phyloP scores from a whole-genome alignment of 768 basidiomycete species.

The Mycena floridula region DNA sequence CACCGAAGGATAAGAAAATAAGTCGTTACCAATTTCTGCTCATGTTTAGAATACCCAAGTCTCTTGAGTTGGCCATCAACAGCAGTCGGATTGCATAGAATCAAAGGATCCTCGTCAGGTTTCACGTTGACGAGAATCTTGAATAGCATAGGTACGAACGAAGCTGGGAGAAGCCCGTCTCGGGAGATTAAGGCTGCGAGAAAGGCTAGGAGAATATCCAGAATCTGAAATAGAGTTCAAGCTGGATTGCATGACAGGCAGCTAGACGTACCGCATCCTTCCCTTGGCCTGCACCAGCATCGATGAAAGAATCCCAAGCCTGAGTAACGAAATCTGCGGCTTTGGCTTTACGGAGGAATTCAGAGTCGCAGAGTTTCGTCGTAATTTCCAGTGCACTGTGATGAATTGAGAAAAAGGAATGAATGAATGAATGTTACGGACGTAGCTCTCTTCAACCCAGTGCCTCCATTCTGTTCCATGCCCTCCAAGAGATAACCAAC shows the following conservation, averaged over 20 bases:
- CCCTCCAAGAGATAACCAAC: constrained; percentile 85
- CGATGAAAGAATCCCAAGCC: constrained; percentile 62
- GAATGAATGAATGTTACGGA: constrained; percentile 17
- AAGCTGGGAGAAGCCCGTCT: constrained; percentile 50
- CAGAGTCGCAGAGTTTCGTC: constrained; percentile 63
- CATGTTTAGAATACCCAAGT: constrained; percentile 50
- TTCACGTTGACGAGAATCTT: constrained; percentile 28
- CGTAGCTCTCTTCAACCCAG: constrained; percentile 66
- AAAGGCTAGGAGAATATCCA: constrained; percentile 58
- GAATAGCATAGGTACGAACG: constrained; percentile 37
- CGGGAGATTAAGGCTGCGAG: constrained; percentile 60
- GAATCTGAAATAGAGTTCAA: constrained; percentile 33
- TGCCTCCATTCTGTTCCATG: constrained; percentile 43
- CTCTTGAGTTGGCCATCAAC: constrained; percentile 40
- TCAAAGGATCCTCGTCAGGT: constrained; percentile 42
- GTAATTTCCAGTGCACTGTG: constrained; percentile 71
- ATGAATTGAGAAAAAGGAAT: constrained; percentile 2
- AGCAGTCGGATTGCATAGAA: constrained; percentile 25
- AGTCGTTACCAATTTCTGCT: constrained; percentile 44
- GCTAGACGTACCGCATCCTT: constrained; percentile 22
- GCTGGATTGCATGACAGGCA: background rate
- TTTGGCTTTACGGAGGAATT: constrained; percentile 76
- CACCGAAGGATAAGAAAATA: constrained; percentile 1
- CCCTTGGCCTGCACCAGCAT: constrained; percentile 54
- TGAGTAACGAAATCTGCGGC: constrained; percentile 65